Conservation (phyloP, 2,329 filamentous ascomycete genomes). For the Alternaria arborescens region DNA sequence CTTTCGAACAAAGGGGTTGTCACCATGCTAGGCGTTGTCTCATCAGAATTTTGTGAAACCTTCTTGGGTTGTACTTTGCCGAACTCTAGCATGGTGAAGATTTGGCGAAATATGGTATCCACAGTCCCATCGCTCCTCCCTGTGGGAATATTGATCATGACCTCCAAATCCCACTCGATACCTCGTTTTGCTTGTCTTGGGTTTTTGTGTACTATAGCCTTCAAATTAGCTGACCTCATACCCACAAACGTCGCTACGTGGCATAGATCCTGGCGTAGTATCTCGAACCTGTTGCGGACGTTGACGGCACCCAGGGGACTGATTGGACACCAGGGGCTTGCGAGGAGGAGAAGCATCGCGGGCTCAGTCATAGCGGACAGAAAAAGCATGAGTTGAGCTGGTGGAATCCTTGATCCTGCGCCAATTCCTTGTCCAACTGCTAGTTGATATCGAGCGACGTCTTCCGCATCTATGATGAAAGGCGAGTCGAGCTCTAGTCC, state of each 20-base stretch:
- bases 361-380: constrained; percentile 15
- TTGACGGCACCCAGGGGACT: constrained; percentile 16
- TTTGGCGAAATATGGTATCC: constrained; percentile 12
- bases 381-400: constrained; percentile 8
- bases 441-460: constrained; percentile 3
- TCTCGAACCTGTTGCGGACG: constrained; percentile 14
- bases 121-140: neutral
- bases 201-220: constrained; percentile 1
- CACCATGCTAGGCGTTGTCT: neutral
- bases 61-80: neutral
- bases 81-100: constrained; percentile 18
- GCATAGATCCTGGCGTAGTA: constrained; percentile 13
- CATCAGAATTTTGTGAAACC: neutral
- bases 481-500: constrained; percentile 4
- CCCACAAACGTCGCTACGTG: neutral
- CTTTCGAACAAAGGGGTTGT: neutral
- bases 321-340: constrained; percentile 11
- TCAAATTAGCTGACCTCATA: constrained; percentile 1
- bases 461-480: constrained; percentile 9
- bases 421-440: constrained; percentile 2
- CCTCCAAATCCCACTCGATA: constrained; percentile 13
- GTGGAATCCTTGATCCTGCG: neutral
- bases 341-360: constrained; percentile 18
- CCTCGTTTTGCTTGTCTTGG: constrained; percentile 11
- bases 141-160: neutral